These are phyloP conservation scores for Tricholoma sp. DNA, from an alignment of 768 basidiomycete species.

Conservation along the genomic window DNA sequence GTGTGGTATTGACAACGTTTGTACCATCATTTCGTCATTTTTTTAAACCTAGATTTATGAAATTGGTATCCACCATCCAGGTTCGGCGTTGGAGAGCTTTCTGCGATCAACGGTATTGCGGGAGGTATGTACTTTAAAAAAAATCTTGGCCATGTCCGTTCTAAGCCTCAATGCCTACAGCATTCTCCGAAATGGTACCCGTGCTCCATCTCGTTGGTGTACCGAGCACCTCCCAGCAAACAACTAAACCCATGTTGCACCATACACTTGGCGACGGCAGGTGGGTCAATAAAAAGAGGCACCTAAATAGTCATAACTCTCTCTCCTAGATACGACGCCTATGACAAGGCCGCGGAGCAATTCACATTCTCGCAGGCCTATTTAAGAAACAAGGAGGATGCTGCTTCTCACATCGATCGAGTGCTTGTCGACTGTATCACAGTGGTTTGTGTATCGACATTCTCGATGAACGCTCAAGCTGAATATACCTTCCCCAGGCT, in stretches of 20 bases:
- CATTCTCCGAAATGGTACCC: constrained; percentile 86
- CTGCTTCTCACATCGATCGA: constrained; percentile 72
- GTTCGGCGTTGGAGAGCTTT: constrained; percentile 93
- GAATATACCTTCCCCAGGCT: constrained; percentile 35
- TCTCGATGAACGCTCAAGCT: background rate
- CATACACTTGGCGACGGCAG: constrained; percentile 86
- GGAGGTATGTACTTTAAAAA: constrained; percentile 41
- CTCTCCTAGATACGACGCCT: constrained; percentile 67
- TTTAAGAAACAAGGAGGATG: constrained; percentile 47
- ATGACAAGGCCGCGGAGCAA: constrained; percentile 66
- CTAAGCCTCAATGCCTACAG: constrained; percentile 24
- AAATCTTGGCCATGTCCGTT: background rate
- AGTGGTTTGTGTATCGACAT: constrained; percentile 28
- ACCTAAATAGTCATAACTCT: too few relatives aligned
- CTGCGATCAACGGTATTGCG: constrained; percentile 81
- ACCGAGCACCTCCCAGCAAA: constrained; percentile 71
- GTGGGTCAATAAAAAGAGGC: constrained; percentile 24
- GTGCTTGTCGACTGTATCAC: constrained; percentile 67
- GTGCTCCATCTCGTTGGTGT: constrained; percentile 85
- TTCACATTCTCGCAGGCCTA: constrained; percentile 67
- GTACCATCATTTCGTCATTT: constrained; percentile 7
- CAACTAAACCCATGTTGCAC: constrained; percentile 69
- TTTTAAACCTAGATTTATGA: constrained; percentile 1
- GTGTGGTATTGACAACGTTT: constrained; percentile 77
- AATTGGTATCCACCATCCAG: constrained; percentile 25